Base-by-base conservation (phyloP, 1,284 basidiomycete genomes). In the Thecaphora frezii region DNA sequence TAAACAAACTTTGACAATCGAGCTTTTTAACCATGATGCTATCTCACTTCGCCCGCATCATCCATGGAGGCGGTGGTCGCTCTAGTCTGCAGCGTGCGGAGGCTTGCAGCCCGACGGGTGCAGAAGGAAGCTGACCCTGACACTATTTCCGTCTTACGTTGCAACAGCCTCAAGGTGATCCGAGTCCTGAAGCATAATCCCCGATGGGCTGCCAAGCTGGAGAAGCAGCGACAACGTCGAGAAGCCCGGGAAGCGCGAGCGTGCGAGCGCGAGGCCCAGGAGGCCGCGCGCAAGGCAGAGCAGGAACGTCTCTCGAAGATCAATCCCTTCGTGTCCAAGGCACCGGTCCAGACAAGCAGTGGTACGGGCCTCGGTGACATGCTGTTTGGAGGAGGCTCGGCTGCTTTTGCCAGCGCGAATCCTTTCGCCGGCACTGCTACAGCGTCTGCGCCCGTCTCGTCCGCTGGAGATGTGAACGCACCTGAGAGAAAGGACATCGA, bases 1-100 rank as follows among this genome's bases (percentile, higher is more conserved):
- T 42, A 62, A 59, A 52, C 23, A 59, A 62, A 62, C 69, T 76
- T 78, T 78, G 74, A 78, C 76, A 71, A 75, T 22, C 70, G 72
- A 74, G 70, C 72, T 74, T 74, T 74, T 72, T 72, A 74, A 72
- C 69, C 66, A 72, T 74, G 72, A 74, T 74, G 72, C 71, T 14
- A 9, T 14, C 12, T 16, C 28, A 30, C 28, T 8, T 36, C 33
- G 33, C 18, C 33, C 12, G 12, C 33, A 16, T 36, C 33, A 16
- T 5, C n/a, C n/a, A n/a, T n/a, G n/a, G n/a, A n/a, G n/a, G 28
- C 28, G 7, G 28, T 28, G 5, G 10, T 36, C 7, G 33, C 33
- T 36, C 33, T 28, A 28, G 5, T 28, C 28, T 28, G 28, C n/a
- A n/a, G n/a, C n/a, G n/a, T n/a, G n/a, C n/a, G n/a, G n/a, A n/a